These are phyloP conservation scores for Mycena capillaripes DNA, from an alignment of 768 basidiomycete species.

Conservation along the genomic window DNA sequence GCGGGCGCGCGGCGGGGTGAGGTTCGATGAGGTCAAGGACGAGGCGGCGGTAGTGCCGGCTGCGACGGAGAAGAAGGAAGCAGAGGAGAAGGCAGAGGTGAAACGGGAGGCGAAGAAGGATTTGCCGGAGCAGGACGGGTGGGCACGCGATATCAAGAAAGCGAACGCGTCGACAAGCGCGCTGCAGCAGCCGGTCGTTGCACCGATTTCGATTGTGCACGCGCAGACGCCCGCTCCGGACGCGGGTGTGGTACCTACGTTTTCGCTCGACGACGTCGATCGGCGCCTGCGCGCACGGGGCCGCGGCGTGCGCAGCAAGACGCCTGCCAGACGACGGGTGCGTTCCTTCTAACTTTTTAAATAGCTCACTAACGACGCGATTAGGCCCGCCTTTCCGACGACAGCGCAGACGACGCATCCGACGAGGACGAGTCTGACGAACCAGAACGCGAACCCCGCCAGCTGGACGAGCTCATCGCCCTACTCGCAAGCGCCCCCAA, in stretches of 20 bases:
- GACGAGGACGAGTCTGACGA: not conserved
- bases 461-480: slow-evolving; percentile 83
- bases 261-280: slow-evolving; percentile 73
- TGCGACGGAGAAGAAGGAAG: slow-evolving; percentile 26
- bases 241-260: slow-evolving; percentile 48
- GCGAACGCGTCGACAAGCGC: not conserved
- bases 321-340: slow-evolving; percentile 22
- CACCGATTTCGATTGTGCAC: slow-evolving; percentile 22
- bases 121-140: slow-evolving; percentile 24
- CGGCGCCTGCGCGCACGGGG: slow-evolving; percentile 58
- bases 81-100: too few relatives aligned
- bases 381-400: not conserved
- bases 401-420: not conserved
- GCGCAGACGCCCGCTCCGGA: slow-evolving; percentile 27
- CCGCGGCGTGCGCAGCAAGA: slow-evolving; percentile 11
- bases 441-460: slow-evolving; percentile 50
- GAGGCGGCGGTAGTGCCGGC: slow-evolving; percentile 31
- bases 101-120: slow-evolving; percentile 10
- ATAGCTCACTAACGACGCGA: not conserved
- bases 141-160: slow-evolving; percentile 33
- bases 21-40: slow-evolving; percentile 41
- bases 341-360: not conserved
- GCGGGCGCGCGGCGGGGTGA: slow-evolving; percentile 32
- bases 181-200: not conserved
- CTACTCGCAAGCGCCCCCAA: slow-evolving; percentile 83